These are phyloP conservation scores for Cystofilobasidium ferigula DNA, from an alignment of 768 basidiomycete species.

Conservation along the genomic window DNA sequence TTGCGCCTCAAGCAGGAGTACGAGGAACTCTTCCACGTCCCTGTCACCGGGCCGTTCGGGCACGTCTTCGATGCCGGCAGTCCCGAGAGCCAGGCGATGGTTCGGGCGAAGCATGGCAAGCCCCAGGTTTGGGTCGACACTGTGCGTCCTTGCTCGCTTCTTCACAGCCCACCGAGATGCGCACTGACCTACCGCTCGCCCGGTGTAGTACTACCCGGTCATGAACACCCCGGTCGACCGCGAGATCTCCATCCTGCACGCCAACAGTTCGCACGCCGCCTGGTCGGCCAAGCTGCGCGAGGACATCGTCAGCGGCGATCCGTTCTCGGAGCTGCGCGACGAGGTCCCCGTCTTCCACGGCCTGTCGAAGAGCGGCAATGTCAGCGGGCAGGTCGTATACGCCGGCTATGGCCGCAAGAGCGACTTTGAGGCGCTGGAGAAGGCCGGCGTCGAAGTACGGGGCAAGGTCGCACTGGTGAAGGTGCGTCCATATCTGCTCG, in stretches of 20 bases:
- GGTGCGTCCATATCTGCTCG: background rate
- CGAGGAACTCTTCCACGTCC: conserved; percentile 17
- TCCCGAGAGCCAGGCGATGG: conserved; percentile 9
- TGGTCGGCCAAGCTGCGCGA: conserved; percentile 58
- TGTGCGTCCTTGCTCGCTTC: background rate
- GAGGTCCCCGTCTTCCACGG: conserved; percentile 67
- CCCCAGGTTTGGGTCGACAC: conserved; percentile 24
- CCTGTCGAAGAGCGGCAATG: conserved; percentile 64
- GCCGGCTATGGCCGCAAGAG: conserved; percentile 68
- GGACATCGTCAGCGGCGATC: conserved; percentile 60
- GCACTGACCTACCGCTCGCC: background rate
- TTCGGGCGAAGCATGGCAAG: background rate
- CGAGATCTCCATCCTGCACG: conserved; percentile 44
- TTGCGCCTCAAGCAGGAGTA: conserved; percentile 21
- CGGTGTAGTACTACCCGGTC: conserved; percentile 60
- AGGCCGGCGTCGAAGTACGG: conserved; percentile 56
- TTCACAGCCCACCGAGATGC: background rate
- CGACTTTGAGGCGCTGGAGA: conserved; percentile 58
- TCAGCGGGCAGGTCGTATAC: conserved; percentile 47
- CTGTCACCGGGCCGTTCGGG: conserved; percentile 22
- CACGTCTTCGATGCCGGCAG: conserved; percentile 25
- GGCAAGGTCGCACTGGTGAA: conserved; percentile 69
- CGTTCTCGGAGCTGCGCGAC: conserved; percentile 57
- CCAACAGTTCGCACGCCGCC: conserved; percentile 15
- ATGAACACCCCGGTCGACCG: conserved; percentile 67